A percentile compares a stretch with the other conserved stretches of the same genome.
Evolutionary conservation across 345 rosid genomes (phyloP).

Genomic region (Acer saccharum): DNA sequence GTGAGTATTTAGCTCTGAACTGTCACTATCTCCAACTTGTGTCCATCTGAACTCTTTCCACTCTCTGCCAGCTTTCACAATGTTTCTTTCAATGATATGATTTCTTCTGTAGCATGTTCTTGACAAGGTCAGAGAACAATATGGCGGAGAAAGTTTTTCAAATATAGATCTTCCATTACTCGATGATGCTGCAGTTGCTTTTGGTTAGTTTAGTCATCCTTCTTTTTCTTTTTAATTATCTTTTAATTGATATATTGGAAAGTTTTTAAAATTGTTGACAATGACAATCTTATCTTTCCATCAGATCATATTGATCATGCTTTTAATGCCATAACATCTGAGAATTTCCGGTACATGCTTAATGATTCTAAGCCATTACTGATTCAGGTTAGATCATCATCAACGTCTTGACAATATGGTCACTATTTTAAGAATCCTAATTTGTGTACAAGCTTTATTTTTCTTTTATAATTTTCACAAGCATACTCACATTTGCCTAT

Average conservation of each 20-base stretch:
- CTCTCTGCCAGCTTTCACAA: neutral
- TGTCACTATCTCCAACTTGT: slow-evolving; percentile 11
- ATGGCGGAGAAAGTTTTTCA: slow-evolving; percentile 49
- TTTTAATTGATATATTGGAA: slow-evolving; percentile 5
- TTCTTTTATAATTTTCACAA: too few relatives aligned
- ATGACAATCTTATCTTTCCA: slow-evolving; percentile 20
- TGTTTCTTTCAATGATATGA: slow-evolving; percentile 10
- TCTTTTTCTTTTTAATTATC: neutral
- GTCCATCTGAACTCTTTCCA: neutral
- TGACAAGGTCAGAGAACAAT: slow-evolving; percentile 45
- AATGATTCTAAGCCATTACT: slow-evolving; percentile 69
- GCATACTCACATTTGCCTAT: too few relatives aligned
- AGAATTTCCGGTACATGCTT: slow-evolving; percentile 45
- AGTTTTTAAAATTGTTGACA: slow-evolving; percentile 11
- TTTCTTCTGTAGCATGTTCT: slow-evolving; percentile 56
- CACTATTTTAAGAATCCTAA: neutral
- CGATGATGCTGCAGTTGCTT: slow-evolving; percentile 33
- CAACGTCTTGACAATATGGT: neutral
- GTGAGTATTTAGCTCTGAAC: slow-evolving; percentile 48
- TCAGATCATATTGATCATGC: slow-evolving; percentile 52
- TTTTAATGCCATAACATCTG: slow-evolving; percentile 49
- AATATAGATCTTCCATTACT: slow-evolving; percentile 62
- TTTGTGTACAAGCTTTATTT: neutral
- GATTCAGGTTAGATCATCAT: slow-evolving; percentile 57
- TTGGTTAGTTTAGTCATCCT: slow-evolving; percentile 51